phyloP scores from a whole-genome alignment of 371 early-diverging fungal species.

The Rhizopus stolonifer region DNA sequence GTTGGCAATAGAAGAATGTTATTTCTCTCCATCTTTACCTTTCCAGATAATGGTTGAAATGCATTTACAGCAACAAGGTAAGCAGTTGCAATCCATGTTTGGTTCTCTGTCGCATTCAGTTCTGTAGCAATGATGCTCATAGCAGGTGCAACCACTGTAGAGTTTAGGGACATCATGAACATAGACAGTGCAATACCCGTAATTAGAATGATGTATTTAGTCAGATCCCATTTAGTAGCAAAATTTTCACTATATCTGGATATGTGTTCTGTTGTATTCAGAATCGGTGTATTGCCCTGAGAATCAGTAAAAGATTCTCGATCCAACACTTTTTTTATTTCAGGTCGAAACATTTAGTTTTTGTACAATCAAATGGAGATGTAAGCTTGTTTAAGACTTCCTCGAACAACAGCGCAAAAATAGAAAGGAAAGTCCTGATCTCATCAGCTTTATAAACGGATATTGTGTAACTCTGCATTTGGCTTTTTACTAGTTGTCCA shows the following conservation, averaged over 20 bases:
- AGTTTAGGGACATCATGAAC: conserved; percentile 76
- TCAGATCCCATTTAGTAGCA: not conserved
- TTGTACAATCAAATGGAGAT: too few species aligned
- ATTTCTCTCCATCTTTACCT: conserved; percentile 38
- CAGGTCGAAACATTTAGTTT: too few species aligned
- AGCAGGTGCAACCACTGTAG: conserved; percentile 74
- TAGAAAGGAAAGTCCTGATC: too few species aligned
- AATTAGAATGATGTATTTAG: conserved; percentile 12
- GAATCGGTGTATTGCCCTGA: too few species aligned
- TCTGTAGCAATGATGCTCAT: conserved; percentile 67
- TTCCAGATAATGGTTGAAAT: conserved; percentile 58
- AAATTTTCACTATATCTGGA: conserved; percentile 7
- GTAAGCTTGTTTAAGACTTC: too few species aligned
- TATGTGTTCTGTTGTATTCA: too few species aligned
- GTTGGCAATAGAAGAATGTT: not conserved
- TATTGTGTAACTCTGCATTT: too few species aligned
- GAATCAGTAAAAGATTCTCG: too few species aligned
- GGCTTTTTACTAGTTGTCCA: too few species aligned
- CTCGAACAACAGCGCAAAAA: too few species aligned
- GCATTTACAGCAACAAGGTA: conserved; percentile 63
- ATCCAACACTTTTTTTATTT: too few species aligned
- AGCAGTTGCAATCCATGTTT: conserved; percentile 39
- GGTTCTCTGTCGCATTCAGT: conserved; percentile 30
- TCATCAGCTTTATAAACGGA: too few species aligned
- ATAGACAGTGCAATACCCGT: conserved; percentile 45